Percentiles rank a stretch among this genome's conserved stretches.
Conservation (phyloP, 2,329 filamentous ascomycete species). For the Neophaeococcomyces mojaviensis region DNA sequence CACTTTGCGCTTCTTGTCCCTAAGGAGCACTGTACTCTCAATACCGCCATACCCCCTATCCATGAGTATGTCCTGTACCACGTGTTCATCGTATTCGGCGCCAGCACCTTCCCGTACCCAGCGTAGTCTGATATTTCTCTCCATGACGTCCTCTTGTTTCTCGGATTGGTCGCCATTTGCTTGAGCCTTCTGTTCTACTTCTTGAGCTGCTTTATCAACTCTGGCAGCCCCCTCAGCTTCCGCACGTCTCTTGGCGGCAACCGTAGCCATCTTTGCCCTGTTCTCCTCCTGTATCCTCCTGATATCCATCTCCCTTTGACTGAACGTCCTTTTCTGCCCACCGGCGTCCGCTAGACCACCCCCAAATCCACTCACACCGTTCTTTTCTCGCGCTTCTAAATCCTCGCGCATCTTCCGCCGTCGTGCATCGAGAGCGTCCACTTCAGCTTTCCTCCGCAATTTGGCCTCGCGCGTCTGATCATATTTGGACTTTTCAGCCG, state of each 20-base stretch:
- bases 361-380: slow-evolving; percentile 30
- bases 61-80: slow-evolving; percentile 41
- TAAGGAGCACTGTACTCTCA: slow-evolving; percentile 47
- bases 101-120: slow-evolving; percentile 45
- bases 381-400: slow-evolving; percentile 67
- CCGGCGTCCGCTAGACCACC: slow-evolving; percentile 33
- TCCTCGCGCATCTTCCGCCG: slow-evolving; percentile 76
- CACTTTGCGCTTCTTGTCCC: slow-evolving; percentile 44
- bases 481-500: slow-evolving; percentile 65
- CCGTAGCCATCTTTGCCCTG: slow-evolving; percentile 44
- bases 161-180: slow-evolving; percentile 28
- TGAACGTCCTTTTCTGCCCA: slow-evolving; percentile 53
- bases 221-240: slow-evolving; percentile 35
- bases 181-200: slow-evolving; percentile 26
- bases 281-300: slow-evolving; percentile 47
- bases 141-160: slow-evolving; percentile 36
- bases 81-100: slow-evolving; percentile 41
- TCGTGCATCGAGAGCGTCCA: slow-evolving; percentile 65
- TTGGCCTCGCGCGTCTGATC: slow-evolving; percentile 67
- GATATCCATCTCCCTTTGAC: slow-evolving; percentile 46
- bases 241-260: slow-evolving; percentile 35
- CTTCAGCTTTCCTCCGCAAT: slow-evolving; percentile 61
- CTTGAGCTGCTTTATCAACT: slow-evolving; percentile 35
- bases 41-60: slow-evolving; percentile 38
- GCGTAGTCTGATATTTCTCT: slow-evolving; percentile 52